Base-by-base conservation (phyloP, 768 basidiomycete genomes). In the Pisolithus microcarpus region DNA sequence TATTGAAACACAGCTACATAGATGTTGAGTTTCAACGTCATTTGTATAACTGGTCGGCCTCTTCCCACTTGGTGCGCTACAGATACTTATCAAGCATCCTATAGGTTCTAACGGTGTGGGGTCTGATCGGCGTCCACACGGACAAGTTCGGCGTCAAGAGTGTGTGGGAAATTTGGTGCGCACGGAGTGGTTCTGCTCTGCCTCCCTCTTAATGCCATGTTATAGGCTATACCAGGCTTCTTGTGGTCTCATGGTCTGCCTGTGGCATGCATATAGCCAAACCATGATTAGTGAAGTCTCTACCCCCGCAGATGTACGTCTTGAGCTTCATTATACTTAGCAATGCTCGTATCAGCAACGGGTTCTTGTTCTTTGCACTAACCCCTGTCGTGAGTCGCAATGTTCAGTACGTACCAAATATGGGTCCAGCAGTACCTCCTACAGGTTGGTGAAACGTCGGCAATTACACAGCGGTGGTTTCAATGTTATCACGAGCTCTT, bases 201-300 rank as follows among this genome's bases (percentile, higher is more conserved):
- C 9, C 16, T 5, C 43, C 43, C n/a, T 26, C 46, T 46, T 43
- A 28, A 43, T 46, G 44, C 48, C 24, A 47, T 23, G 36, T 8
- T 30, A 37, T 19, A 43, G 84, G 84, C 15, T 30, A 19, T 28
- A 50, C 23, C 11, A 15, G 23, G 36, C 74, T 10, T 84, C 77
- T 60, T 86, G 82, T 58, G 85, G 84, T 15, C 66, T 88, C 26
- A 73, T 85, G 76, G 82, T 85, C 4, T 86, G 85, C 56, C 85
- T 85, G 3, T 87, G 85, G 84, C 87, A 86, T 61, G 84, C 85
- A 40, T 86, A 87, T 60, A 85, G 85, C 61, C 84, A 87, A 64
- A 87, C 84, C 1, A 84, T 88, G 87, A 88, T 88, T 52, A 84
- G 80, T 62, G 84, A 89, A 56, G 85, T 89, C 24, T 85, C 81